Evolutionary conservation across 23 red algal species (phyloP), one percentile per base, ranked within the genome.

Genomic region (Gracilaria domingensis): DNA sequence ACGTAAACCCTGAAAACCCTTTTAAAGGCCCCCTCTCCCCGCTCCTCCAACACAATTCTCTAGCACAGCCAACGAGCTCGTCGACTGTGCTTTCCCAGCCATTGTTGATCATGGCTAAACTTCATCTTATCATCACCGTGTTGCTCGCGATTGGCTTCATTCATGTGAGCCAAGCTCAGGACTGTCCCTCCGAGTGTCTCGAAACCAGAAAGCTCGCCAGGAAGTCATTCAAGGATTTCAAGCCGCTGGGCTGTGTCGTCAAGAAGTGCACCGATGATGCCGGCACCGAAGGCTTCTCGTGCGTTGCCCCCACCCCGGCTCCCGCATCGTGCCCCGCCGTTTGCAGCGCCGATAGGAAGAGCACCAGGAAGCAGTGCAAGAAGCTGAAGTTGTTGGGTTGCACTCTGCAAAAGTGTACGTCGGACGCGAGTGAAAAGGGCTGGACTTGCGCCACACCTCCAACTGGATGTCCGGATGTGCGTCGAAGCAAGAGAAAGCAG

Each of bases 401-500:
- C 42, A 30, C 35, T 40, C 21, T 74, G 4, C 42, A 45, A 45
- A 45, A 45, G 11, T 45, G 42, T 45, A 45, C 42, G 11, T 7
- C 42, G 11, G 42, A 45, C 4, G 67, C n/a, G 7, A 25, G 12
- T 7, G n/a, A 18, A 16, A 42, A 74, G 42, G 67, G 67, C 12
- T 74, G 35, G 20, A 35, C 35, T 40, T 74, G 67, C 25, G 67
- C 67, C 67, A 16, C 67, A 30, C n/a, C 26, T 25, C 67, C 67
- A 6, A 74, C 67, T 35, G 67, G 18, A 23, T 74, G 67, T 44
- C 69, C 69, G 20, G 69, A 75, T 36, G 69, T 75, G 36, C 34
- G 69, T 44, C 21, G 36, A 34, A 75, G 29, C 69, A 75, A 75
- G 29, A 75, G 44, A 44, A 75, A 34, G 44, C 35, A 75, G 28